Percentiles rank a stretch among this genome's conserved stretches.
These are phyloP conservation scores for Knoxdaviesia capensis DNA, from an alignment of 2,329 filamentous ascomycete genomes.

Conservation along the genomic window DNA sequence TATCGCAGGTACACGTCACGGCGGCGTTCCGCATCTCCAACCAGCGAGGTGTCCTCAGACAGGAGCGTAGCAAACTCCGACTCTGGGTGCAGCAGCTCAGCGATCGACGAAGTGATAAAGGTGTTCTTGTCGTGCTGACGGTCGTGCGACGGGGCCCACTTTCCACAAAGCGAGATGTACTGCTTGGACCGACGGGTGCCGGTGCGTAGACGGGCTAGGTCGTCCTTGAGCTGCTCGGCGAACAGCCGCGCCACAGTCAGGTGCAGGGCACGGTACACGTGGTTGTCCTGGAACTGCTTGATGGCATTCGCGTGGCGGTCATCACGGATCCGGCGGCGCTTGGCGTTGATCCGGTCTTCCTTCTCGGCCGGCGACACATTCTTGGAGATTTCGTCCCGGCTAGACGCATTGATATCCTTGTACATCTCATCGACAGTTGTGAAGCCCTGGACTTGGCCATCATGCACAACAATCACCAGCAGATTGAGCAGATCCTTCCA, in stretches of 20 bases:
- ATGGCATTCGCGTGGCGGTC: constrained; percentile 20
- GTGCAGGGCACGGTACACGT: constrained; percentile 30
- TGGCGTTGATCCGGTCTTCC: constrained; percentile 3
- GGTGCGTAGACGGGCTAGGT: constrained; percentile 20
- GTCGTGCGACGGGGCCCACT: constrained; percentile 36
- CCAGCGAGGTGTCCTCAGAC: constrained; percentile 11
- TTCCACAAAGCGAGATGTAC: constrained; percentile 33
- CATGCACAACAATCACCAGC: constrained; percentile 27
- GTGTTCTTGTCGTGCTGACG: constrained; percentile 38
- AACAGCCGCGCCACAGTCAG: constrained; percentile 33
- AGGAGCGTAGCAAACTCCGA: constrained; percentile 11
- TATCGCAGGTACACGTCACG: constrained; percentile 31
- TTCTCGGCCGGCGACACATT: constrained; percentile 1
- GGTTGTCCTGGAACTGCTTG: constrained; percentile 19
- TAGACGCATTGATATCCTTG: constrained; percentile 19
- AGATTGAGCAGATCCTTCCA: constrained; percentile 43
- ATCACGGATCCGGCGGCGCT: constrained; percentile 12
- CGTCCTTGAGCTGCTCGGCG: constrained; percentile 28
- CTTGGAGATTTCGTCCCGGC: constrained; percentile 11
- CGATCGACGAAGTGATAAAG: constrained; percentile 33
- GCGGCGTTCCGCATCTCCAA: constrained; percentile 7
- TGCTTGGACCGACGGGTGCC: constrained; percentile 18
- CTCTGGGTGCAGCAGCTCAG: constrained; percentile 28
- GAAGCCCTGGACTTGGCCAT: constrained; percentile 10
- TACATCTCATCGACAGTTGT: constrained; percentile 15